Percentiles rank a stretch among this genome's conserved stretches.
Evolutionary conservation across 345 rosid genomes (phyloP).

Genomic region (Brassica juncea): DNA sequence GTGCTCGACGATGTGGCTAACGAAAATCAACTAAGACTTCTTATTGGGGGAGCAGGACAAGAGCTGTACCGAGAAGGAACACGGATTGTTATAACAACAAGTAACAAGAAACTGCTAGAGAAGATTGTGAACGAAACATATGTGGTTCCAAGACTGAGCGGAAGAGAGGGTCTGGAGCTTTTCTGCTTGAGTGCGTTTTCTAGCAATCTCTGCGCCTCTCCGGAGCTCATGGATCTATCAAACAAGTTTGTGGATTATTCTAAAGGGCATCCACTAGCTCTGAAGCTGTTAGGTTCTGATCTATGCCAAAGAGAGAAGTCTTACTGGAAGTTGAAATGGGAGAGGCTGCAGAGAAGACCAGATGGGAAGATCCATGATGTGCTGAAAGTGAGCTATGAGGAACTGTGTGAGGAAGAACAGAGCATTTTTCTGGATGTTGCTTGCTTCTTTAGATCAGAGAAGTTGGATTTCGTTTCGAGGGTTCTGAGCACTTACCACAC

Average conservation of each 20-base stretch:
- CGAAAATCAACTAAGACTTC: conserved; percentile 18
- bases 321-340: conserved; percentile 33
- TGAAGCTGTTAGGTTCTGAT: conserved; percentile 43
- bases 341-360: conserved; percentile 30
- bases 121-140: conserved; percentile 13
- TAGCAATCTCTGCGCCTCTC: conserved; percentile 7
- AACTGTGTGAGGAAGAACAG: conserved; percentile 24
- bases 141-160: conserved; percentile 14
- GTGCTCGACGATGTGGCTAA: conserved; percentile 21
- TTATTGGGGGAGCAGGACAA: conserved; percentile 1
- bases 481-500: conserved; percentile 23
- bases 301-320: conserved; percentile 2
- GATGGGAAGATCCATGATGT: conserved; percentile 28
- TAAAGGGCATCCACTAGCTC: conserved; percentile 45
- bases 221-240: conserved; percentile 28
- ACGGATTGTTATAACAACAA: conserved; percentile 34
- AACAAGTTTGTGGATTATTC: conserved; percentile 33
- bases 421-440: conserved; percentile 47
- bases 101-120: conserved; percentile 34
- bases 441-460: conserved; percentile 38
- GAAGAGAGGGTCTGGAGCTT: conserved; percentile 34
- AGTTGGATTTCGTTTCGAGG: background rate
- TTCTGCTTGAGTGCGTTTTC: conserved; percentile 31
- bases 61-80: conserved; percentile 31
- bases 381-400: conserved; percentile 44